Percentiles rank a stretch among this genome's conserved stretches.
phyloP scores from a whole-genome alignment of 2,329 filamentous ascomycete genomes.

The Didymella lethalis region DNA sequence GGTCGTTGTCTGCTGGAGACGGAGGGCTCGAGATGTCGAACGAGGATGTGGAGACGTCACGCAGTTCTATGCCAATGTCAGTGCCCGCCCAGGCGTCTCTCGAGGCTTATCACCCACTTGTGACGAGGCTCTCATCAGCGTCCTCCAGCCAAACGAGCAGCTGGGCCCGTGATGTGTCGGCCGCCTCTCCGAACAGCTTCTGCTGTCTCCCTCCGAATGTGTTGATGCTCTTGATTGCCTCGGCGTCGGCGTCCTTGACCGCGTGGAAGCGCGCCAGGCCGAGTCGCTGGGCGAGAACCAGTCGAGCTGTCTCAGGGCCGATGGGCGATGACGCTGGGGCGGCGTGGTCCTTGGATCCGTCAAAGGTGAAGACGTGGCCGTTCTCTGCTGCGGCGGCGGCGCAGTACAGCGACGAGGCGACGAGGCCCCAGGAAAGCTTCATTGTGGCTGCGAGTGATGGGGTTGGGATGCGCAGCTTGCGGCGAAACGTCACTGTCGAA shows the following conservation, averaged over 20 bases:
- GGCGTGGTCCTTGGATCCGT: conserved; percentile 31
- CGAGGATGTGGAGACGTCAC: conserved; percentile 15
- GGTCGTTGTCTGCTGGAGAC: conserved; percentile 43
- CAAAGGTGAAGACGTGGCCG: conserved; percentile 51
- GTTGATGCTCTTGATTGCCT: conserved; percentile 57
- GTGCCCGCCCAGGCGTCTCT: conserved; percentile 6
- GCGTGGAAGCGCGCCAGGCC: conserved; percentile 60
- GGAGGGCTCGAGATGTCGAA: conserved; percentile 49
- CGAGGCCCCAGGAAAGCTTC: conserved; percentile 54
- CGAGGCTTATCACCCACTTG: conserved; percentile 37
- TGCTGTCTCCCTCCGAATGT: conserved; percentile 53
- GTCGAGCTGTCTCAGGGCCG: conserved; percentile 55
- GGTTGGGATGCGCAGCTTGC: conserved; percentile 28
- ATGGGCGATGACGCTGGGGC: conserved; percentile 34
- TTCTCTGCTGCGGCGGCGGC: conserved; percentile 40
- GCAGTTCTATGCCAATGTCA: conserved; percentile 24
- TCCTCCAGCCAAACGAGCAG: conserved; percentile 54
- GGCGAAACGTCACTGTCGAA: conserved; percentile 17
- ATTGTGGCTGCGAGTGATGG: conserved; percentile 49
- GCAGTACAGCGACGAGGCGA: conserved; percentile 53
- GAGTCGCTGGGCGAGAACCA: conserved; percentile 60
- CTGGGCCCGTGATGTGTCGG: conserved; percentile 34
- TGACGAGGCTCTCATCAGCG: conserved; percentile 41
- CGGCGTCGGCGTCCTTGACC: conserved; percentile 51
- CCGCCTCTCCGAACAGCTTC: conserved; percentile 50